These are phyloP conservation scores for Ilyonectria mors-panacis DNA, from an alignment of 2,329 filamentous ascomycete species.

Conservation along the genomic window DNA sequence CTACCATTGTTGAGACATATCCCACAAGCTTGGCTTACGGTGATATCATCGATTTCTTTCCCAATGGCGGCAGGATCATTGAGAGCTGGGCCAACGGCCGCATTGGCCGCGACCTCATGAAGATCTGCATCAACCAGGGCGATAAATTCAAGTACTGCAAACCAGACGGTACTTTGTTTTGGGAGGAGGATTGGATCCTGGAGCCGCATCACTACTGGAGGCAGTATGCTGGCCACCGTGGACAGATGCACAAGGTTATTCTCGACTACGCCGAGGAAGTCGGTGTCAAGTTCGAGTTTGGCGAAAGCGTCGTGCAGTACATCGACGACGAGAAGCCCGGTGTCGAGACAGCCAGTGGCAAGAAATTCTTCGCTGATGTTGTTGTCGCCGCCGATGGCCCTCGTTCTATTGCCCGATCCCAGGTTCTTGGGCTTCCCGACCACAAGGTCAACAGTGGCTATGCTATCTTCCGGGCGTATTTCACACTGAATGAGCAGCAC, in stretches of 20 bases:
- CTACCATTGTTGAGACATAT: constrained; percentile 62
- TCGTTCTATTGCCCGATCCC: neutral
- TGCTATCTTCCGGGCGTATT: constrained; percentile 9
- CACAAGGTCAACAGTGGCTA: constrained; percentile 15
- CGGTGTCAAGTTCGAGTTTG: constrained; percentile 1
- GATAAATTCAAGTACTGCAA: constrained; percentile 1
- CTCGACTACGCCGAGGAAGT: constrained; percentile 3
- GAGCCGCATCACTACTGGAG: neutral
- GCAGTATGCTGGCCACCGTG: constrained; percentile 11
- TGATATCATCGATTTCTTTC: constrained; percentile 31
- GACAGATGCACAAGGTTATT: neutral
- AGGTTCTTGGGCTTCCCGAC: constrained; percentile 11
- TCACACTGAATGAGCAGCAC: constrained; percentile 1
- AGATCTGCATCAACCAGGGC: neutral
- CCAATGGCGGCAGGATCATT: constrained; percentile 12
- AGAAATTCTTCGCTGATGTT: constrained; percentile 3
- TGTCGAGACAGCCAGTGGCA: neutral
- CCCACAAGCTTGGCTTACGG: constrained; percentile 34
- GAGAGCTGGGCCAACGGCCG: constrained; percentile 6
- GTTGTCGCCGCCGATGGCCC: constrained; percentile 11
- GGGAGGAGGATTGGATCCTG: constrained; percentile 2
- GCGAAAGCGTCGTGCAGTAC: neutral
- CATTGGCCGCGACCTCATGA: neutral
- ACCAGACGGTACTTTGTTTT: neutral
- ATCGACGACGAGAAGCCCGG: neutral